Evolutionary conservation across 2,329 filamentous ascomycete species (phyloP).

Genomic region (Amauroascus niger): DNA sequence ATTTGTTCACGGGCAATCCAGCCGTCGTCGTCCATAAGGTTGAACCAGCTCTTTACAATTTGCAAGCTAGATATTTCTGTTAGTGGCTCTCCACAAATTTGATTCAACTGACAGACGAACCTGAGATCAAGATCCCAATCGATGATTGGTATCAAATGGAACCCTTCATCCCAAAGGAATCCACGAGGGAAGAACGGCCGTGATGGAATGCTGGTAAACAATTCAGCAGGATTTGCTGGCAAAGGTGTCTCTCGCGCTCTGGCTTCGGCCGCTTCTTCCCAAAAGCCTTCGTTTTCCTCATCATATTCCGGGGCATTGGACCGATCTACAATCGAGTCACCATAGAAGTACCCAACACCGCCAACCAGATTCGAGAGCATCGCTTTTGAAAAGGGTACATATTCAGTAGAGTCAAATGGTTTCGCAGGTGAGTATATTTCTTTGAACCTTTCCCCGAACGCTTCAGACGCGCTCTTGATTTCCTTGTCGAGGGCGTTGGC

Average conservation of each 20-base stretch:
- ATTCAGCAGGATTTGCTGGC: slow-evolving; percentile 70
- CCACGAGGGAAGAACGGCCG: slow-evolving; percentile 92
- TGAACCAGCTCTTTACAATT: slow-evolving; percentile 92
- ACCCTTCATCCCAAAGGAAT: slow-evolving; percentile 97
- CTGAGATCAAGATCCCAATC: slow-evolving; percentile 92
- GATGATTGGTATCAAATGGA: slow-evolving; percentile 80
- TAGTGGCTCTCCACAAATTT: slow-evolving; percentile 13
- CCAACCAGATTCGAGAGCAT: slow-evolving; percentile 92
- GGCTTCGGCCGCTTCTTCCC: slow-evolving; percentile 80
- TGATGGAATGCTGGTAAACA: slow-evolving; percentile 87
- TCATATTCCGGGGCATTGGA: slow-evolving; percentile 90
- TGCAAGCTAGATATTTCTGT: slow-evolving; percentile 45
- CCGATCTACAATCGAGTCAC: slow-evolving; percentile 76
- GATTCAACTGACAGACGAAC: slow-evolving; percentile 21
- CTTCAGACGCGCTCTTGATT: slow-evolving; percentile 55
- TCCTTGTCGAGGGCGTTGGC: slow-evolving; percentile 58
- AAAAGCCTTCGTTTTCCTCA: slow-evolving; percentile 90
- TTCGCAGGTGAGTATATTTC: slow-evolving; percentile 61
- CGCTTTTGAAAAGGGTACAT: slow-evolving; percentile 70
- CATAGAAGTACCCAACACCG: slow-evolving; percentile 91
- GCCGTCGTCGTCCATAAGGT: slow-evolving; percentile 88
- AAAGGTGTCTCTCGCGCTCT: slow-evolving; percentile 57
- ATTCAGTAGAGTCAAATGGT: slow-evolving; percentile 65
- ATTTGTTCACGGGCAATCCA: slow-evolving; percentile 98
- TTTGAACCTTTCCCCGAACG: slow-evolving; percentile 66